Conservation (phyloP, 1,139 yeast species). For the Wickerhamiella infanticola region DNA sequence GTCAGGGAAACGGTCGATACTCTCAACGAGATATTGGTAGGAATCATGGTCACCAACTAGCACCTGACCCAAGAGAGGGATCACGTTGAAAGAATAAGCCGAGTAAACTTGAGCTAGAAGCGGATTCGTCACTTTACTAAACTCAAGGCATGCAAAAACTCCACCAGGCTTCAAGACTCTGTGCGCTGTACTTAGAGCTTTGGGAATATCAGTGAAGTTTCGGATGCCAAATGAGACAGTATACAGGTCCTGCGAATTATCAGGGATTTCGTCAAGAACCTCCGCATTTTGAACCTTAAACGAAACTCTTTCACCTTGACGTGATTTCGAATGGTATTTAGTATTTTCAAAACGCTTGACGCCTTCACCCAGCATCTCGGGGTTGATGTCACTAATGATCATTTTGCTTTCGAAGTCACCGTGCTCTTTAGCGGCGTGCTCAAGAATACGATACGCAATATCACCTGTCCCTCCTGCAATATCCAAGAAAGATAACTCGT, state of each 20-base stretch:
- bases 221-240: conserved; percentile 96
- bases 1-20: conserved; percentile 78
- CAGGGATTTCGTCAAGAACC: conserved; percentile 64
- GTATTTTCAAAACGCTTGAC: conserved; percentile 47
- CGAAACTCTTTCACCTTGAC: conserved; percentile 38
- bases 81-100: conserved; percentile 71
- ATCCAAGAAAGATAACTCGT: conserved; percentile 76
- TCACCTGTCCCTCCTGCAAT: conserved; percentile 99
- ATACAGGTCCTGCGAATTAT: conserved; percentile 82
- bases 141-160: conserved; percentile 89
- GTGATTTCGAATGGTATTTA: conserved; percentile 22
- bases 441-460: conserved; percentile 86
- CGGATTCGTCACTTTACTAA: conserved; percentile 78
- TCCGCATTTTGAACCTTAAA: conserved; percentile 92
- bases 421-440: conserved; percentile 70
- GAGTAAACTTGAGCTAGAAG: conserved; percentile 62
- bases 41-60: conserved; percentile 91
- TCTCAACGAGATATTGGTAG: conserved; percentile 88
- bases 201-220: conserved; percentile 87
- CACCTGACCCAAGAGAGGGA: conserved; percentile 92
- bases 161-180: conserved; percentile 95
- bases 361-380: conserved; percentile 93
- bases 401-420: conserved; percentile 64
- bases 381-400: conserved; percentile 88
- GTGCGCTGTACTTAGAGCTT: conserved; percentile 85